Evolutionary conservation across 371 early-diverging fungal genomes (phyloP), one percentile per base, ranked within the genome.

Genomic region (Mortierella sp.): DNA sequence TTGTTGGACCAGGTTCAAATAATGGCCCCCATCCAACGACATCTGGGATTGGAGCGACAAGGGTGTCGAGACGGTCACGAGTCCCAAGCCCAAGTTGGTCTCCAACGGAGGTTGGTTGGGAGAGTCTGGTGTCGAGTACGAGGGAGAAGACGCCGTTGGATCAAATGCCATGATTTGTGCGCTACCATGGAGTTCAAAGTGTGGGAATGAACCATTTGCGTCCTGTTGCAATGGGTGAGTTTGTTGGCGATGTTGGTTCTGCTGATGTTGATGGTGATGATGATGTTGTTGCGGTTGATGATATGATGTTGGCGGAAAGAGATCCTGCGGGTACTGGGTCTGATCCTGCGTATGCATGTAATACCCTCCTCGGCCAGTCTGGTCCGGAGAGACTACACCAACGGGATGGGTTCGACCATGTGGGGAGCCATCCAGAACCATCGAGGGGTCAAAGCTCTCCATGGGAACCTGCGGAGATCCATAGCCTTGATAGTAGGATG

Each of bases 1-100:
- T 26, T 79, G 79, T 0, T 79, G 79, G 22, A 76, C 50, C 10
- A 83, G 34, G 14, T 64, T 69, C 16, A 83, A 48, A 64, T 76
- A 83, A 0, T 65, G 66, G 1, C 68, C 71, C 41, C 58, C 73
- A 29, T 69, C 70, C 43, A 75, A 41, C 8, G 76, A 26, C 16
- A 75, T 43, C 29, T 71, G 37, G 11, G 55, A 11, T 34, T 70
- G 82, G 58, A 77, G 34, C 22, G 73, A 14, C 13, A 77, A 45
- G 34, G 78, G 73, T 5, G 72, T 26, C 13, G 77, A 66, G 39
- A 40, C 67, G 5, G 64, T 16, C 24, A 79, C 24, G 26, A 79
- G 37, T 31, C 64, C 73, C 37, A 83, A 10, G 4, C 68, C 70
- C 47, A 81, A 52, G 16, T 73, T 48, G 1, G 64, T 65, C 55